These are phyloP conservation scores for Ceratocystis diversiconidia DNA, from an alignment of 2,329 filamentous ascomycete genomes.

Conservation along the genomic window DNA sequence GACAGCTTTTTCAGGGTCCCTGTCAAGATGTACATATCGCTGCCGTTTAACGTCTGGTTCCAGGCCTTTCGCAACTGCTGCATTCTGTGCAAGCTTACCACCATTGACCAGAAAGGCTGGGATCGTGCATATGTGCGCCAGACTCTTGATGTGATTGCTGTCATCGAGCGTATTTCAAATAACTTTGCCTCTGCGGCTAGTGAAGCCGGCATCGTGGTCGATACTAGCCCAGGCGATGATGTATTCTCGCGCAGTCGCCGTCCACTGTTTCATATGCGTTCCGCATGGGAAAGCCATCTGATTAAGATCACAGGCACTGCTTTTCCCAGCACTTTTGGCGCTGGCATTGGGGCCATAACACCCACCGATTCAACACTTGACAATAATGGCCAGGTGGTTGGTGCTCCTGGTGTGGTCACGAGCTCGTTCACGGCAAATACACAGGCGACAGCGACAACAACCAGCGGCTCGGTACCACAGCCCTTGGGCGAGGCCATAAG, in stretches of 20 bases:
- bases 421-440: not conserved
- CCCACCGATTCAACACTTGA: constrained; percentile 25
- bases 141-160: constrained; percentile 11
- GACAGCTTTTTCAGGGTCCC: constrained; percentile 12
- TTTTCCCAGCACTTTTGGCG: not conserved
- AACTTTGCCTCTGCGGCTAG: constrained; percentile 2
- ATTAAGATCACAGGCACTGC: constrained; percentile 23
- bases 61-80: constrained; percentile 17
- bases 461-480: not conserved
- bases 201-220: constrained; percentile 11
- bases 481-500: constrained; percentile 7
- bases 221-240: constrained; percentile 11
- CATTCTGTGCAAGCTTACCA: constrained; percentile 15
- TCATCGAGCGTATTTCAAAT: constrained; percentile 9
- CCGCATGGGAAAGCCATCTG: constrained; percentile 19
- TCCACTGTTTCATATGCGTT: constrained; percentile 13
- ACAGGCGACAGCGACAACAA: not conserved
- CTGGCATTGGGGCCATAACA: constrained; percentile 22
- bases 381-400: constrained; percentile 21
- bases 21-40: constrained; percentile 7
- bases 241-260: constrained; percentile 13
- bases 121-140: constrained; percentile 10
- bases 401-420: not conserved
- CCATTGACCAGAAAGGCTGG: constrained; percentile 15
- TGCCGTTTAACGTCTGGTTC: constrained; percentile 17